A percentile compares a stretch with the other conserved stretches of the same genome.
phyloP scores from a whole-genome alignment of 495 filamentous ascomycete species.

The Aspergillus sparsus region DNA sequence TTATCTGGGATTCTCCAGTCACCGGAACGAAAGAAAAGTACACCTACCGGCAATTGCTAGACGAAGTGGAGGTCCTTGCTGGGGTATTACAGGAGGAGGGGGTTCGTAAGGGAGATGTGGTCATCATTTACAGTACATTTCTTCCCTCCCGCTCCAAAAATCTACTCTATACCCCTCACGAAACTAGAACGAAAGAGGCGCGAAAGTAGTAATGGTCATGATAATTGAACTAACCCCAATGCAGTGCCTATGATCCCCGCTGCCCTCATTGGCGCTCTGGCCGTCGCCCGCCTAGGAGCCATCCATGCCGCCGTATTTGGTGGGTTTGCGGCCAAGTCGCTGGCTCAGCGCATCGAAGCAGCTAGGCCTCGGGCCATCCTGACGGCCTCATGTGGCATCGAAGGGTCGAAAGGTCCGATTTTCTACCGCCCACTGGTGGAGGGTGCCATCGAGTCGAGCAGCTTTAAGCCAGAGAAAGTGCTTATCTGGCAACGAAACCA shows the following conservation, averaged over 20 bases:
- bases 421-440: conserved; percentile 71
- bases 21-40: conserved; percentile 69
- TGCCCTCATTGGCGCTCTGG: conserved; percentile 79
- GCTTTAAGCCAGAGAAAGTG: conserved; percentile 63
- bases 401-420: conserved; percentile 76
- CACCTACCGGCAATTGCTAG: conserved; percentile 72
- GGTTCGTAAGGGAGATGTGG: conserved; percentile 81
- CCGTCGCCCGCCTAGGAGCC: conserved; percentile 78
- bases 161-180: not conserved
- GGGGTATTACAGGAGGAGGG: conserved; percentile 83
- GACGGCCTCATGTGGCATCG: conserved; percentile 90
- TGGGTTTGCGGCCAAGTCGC: conserved; percentile 76
- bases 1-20: conserved; percentile 88
- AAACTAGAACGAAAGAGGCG: not conserved
- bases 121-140: conserved; percentile 83
- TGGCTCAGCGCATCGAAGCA: conserved; percentile 87
- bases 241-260: conserved; percentile 95
- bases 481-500: conserved; percentile 81
- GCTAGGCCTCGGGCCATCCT: conserved; percentile 73
- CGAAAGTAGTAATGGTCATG: not conserved
- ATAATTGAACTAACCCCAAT: not conserved
- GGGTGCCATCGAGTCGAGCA: conserved; percentile 60
- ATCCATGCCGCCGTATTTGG: conserved; percentile 93
- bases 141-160: not conserved
- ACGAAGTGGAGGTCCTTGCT: conserved; percentile 83